Evolutionary conservation across 179 eudicot genomes (phyloP).

Genomic region (Spinacia oleracea): DNA sequence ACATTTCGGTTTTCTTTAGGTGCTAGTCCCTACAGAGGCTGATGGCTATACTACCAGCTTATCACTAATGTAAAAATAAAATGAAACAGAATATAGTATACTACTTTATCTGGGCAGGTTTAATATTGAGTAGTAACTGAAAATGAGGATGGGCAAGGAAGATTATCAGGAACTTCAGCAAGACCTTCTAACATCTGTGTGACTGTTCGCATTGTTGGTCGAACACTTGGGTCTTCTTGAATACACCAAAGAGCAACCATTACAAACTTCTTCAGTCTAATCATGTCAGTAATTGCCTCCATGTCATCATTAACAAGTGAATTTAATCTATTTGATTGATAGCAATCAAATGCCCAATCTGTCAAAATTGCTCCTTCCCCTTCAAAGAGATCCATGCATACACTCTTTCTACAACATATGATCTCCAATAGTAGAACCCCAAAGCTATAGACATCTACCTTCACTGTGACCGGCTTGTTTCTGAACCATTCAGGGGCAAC

Average conservation of each 20-base stretch:
- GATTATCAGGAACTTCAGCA: constrained; percentile 24
- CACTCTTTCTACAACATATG: constrained; percentile 29
- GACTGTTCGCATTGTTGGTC: constrained; percentile 37
- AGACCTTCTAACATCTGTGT: constrained; percentile 34
- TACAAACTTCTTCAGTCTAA: constrained; percentile 20
- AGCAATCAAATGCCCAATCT: constrained; percentile 35
- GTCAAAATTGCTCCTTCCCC: constrained; percentile 20
- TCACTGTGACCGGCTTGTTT: constrained; percentile 37
- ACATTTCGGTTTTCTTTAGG: too few species aligned
- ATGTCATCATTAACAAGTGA: constrained; percentile 25
- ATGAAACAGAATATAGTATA: neutral
- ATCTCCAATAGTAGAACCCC: constrained; percentile 46
- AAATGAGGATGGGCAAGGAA: constrained; percentile 19
- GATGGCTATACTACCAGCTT: too few species aligned
- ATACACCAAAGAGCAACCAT: constrained; percentile 33
- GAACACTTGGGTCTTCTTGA: constrained; percentile 34
- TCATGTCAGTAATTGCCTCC: constrained; percentile 21
- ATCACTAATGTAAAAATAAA: too few species aligned
- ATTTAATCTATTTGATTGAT: constrained; percentile 4
- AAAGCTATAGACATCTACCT: constrained; percentile 47
- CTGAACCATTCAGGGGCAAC: constrained; percentile 54
- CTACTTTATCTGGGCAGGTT: neutral
- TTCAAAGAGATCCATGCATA: constrained; percentile 12
- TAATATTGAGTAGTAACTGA: neutral
- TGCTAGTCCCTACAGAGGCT: too few species aligned